Base-by-base conservation (phyloP, 805 yeast species). In the Starmerella sp. region DNA sequence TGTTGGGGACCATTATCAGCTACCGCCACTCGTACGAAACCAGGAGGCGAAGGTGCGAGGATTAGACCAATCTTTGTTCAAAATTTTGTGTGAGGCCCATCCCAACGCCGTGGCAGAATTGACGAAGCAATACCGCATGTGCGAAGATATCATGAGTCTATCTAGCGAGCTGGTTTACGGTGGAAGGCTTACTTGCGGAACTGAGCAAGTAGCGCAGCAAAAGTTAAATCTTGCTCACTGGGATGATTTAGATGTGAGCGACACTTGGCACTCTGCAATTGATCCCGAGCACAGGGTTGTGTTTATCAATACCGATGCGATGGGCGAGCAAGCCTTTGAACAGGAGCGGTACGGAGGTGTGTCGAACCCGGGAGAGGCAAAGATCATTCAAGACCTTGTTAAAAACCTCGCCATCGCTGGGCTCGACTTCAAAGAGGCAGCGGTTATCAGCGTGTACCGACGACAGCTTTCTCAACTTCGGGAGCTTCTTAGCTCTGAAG, bases 1-100 rank as follows among this genome's bases (percentile, higher is more conserved):
- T 57, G 97, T 93, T n/a, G 99, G 99, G 9, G 99, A 93, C 66
- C 97, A 93, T 67, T 80, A 78, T 60, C 99, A 93, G 67, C 73
- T 93, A 30, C 95, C 97, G 3, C 98, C 99, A 0, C 72, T 93
- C 51, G 89, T 93, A 0, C 75, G 78, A 30, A 80, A 80, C 62
- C 77, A 82, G 0, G 77, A 76, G 17, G 96, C 97, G 0, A 75
- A 75, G 53, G 61, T 62, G 11, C 80, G 77, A 0, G 90, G 89
- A 0, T 70, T 93, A 9, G 85, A 85, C 38, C 76, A 75, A 39
- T 88, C 96, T 0, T 71, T 95, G 53, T 93, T 93, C 71, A 82
- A 80, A 65, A 71, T 77, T 2, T 73, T 93, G 42, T 82, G 91
- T 59, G 89, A 85, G 15, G 68, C 69, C 0, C 83, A 83, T 61